Evolutionary conservation across 768 basidiomycete genomes (phyloP).

Genomic region (Strobilomyces confusus): DNA sequence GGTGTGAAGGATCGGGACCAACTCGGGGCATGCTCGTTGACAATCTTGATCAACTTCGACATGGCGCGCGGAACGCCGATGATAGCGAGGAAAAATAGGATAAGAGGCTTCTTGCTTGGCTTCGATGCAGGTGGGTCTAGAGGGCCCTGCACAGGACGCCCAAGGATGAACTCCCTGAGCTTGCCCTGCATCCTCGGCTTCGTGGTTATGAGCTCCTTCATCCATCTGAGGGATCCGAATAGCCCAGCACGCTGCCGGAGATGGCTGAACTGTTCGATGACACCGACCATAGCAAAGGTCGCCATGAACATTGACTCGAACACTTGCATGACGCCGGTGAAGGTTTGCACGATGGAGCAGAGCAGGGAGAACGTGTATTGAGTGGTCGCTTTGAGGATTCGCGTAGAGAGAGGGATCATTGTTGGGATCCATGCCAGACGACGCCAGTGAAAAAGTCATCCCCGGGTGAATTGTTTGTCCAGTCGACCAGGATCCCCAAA

Average conservation of each 20-base stretch:
- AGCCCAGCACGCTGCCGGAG: slow-evolving; percentile 92
- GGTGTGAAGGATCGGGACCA: slow-evolving; percentile 70
- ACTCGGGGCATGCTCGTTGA: slow-evolving; percentile 55
- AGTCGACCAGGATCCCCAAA: slow-evolving; percentile 15
- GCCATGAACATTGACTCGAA: slow-evolving; percentile 98
- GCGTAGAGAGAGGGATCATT: slow-evolving; percentile 72
- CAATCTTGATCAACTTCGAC: slow-evolving; percentile 79
- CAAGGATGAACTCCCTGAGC: slow-evolving; percentile 74
- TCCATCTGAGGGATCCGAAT: slow-evolving; percentile 86
- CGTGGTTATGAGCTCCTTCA: slow-evolving; percentile 59
- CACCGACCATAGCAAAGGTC: slow-evolving; percentile 95
- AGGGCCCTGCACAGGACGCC: slow-evolving; percentile 53
- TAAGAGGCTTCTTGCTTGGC: slow-evolving; percentile 82
- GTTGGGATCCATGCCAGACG: slow-evolving; percentile 44
- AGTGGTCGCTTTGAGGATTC: slow-evolving; percentile 85
- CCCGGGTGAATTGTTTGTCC: slow-evolving; percentile 10
- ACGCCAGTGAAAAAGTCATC: slow-evolving; percentile 17
- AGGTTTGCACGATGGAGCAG: slow-evolving; percentile 93
- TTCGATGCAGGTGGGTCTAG: slow-evolving; percentile 41
- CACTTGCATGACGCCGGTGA: slow-evolving; percentile 93
- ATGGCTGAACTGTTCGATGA: slow-evolving; percentile 91
- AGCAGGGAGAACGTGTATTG: slow-evolving; percentile 90
- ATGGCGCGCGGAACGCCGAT: slow-evolving; percentile 93
- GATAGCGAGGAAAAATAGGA: slow-evolving; percentile 91
- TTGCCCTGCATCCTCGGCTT: slow-evolving; percentile 51